phyloP scores from a whole-genome alignment of 148 eudicot genomes.

The Amaranthus cruentus region DNA sequence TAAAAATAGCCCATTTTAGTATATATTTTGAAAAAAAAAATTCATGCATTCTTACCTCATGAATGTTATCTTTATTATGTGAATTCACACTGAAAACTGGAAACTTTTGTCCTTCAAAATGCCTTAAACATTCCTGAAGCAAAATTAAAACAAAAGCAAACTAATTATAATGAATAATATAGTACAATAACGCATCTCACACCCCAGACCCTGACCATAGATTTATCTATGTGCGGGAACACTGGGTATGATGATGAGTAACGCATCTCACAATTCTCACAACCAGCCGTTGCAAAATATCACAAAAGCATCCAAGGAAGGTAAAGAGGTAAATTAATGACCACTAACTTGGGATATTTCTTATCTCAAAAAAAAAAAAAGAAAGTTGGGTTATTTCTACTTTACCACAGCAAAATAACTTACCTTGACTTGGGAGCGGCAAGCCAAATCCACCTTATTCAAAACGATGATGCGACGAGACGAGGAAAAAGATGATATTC shows the following conservation, averaged over 20 bases:
- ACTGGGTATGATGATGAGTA: no score
- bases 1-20: no score
- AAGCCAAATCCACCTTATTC: slow-evolving; percentile 76
- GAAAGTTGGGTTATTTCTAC: no score
- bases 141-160: slow-evolving; percentile 4
- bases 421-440: slow-evolving; percentile 52
- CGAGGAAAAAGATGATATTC: slow-evolving; percentile 32
- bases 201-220: background rate
- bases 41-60: slow-evolving; percentile 37
- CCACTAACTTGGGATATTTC: no score
- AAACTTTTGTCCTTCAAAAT: slow-evolving; percentile 35
- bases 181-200: background rate
- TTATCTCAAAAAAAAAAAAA: no score
- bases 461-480: slow-evolving; percentile 52
- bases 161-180: background rate
- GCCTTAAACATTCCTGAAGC: slow-evolving; percentile 49
- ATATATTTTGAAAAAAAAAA: no score
- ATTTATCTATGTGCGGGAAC: no score
- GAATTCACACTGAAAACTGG: slow-evolving; percentile 50
- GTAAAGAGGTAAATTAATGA: no score
- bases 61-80: slow-evolving; percentile 64
- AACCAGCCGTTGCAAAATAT: no score
- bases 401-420: background rate
- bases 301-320: no score
- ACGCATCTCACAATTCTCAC: no score